Evolutionary conservation across 129 eudicot genomes (phyloP).

Genomic region (Sambucus nigra): DNA sequence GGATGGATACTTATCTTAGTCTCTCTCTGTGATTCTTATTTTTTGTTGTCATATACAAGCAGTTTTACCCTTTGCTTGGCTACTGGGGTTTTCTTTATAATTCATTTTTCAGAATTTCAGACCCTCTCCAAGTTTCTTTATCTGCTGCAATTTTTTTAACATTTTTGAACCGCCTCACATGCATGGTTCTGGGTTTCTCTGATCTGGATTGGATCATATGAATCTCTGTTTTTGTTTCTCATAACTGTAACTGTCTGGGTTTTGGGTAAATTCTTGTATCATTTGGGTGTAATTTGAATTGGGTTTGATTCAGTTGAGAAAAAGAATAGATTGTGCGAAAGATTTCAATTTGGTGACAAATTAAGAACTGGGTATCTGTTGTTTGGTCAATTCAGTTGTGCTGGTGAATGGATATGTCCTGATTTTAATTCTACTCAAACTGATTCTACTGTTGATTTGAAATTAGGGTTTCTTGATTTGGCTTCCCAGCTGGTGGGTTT

Average conservation of each 20-base stretch:
- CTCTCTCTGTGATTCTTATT: too few relatives aligned
- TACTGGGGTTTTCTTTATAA: neutral
- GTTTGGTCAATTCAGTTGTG: neutral
- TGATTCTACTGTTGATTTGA: slow-evolving; percentile 1
- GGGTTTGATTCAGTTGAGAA: neutral
- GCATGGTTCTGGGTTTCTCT: slow-evolving; percentile 50
- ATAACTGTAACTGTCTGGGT: neutral
- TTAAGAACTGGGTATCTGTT: neutral
- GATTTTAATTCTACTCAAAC: neutral
- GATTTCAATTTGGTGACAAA: neutral
- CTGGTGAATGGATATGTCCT: neutral
- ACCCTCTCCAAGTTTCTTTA: neutral
- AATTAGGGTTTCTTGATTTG: slow-evolving; percentile 5
- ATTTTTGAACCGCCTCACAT: slow-evolving; percentile 36
- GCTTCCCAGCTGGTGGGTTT: slow-evolving; percentile 3
- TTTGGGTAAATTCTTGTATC: neutral
- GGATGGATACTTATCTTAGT: too few relatives aligned
- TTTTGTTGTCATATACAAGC: too few relatives aligned
- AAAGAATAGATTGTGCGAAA: neutral
- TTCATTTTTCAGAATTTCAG: neutral
- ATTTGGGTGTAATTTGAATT: slow-evolving; percentile 5
- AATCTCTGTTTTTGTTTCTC: slow-evolving; percentile 16
- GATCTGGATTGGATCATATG: slow-evolving; percentile 62
- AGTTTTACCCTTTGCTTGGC: too few relatives aligned
- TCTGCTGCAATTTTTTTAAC: neutral